Evolutionary conservation across 257 asterid species (phyloP), one percentile per base, ranked within the genome.

Genomic region (Catharanthus roseus): DNA sequence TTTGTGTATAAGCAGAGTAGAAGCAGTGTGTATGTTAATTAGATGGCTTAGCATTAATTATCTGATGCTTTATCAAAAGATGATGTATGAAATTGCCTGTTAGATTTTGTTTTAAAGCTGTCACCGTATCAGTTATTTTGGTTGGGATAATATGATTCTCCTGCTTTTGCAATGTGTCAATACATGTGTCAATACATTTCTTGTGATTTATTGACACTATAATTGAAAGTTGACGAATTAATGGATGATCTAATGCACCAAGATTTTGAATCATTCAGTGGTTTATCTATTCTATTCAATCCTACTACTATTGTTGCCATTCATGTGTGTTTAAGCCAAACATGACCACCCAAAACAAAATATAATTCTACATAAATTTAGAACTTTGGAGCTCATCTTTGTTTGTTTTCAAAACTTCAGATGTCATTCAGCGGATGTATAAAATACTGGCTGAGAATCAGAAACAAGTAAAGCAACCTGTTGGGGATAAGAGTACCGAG

Each of bases 391-490:
- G 73, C 50, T 69, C 24, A 50, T 33, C 24, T 65, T 24, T 13
- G 4, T 65, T 65, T 64, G 41, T 19, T 21, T 38, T 64, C 47
- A 23, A 23, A 65, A 65, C 72, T 75, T 61, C 87, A 86, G 89
- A 68, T 57, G 83, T 85, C 76, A 78, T 78, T 72, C 86, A 83
- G 47, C 82, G 77, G 70, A 87, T 85, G 93, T 76, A 72, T 34
- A 77, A n/a, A 38, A 19, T 85, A 76, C 76, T 81, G 60, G 86
- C 73, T 33, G 74, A 75, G 70, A 77, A 71, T 69, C 74, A 73
- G 70, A 79, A 68, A 51, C 84, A 70, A 77, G 73, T 69, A 33
- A 7, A 36, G 69, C 81, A 72, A 28, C 57, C 84, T 66, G 39
- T 75, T 10, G 63, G 45, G 12, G 42, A 68, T 54, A 63, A 49